Percentiles rank a stretch among this genome's conserved stretches.
Conservation (phyloP, 2,329 filamentous ascomycete species). For the Fusarium abutilonis region DNA sequence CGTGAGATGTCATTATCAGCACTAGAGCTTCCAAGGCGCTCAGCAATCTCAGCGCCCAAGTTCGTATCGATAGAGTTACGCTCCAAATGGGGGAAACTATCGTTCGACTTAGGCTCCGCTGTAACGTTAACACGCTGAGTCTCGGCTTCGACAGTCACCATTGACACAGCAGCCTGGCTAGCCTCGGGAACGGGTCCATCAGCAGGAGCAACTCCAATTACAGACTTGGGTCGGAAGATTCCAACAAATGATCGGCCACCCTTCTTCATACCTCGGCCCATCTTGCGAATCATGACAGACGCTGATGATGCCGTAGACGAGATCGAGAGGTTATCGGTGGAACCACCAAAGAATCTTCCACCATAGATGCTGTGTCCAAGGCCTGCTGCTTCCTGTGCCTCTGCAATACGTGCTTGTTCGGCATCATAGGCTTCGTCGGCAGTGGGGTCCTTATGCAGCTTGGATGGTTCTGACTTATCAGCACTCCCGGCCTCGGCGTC, state of each 20-base stretch:
- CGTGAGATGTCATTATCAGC: slow-evolving; percentile 72
- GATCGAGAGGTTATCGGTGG: slow-evolving; percentile 93
- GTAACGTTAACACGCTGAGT: slow-evolving; percentile 84
- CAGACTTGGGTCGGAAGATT: slow-evolving; percentile 92
- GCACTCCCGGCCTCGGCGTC: slow-evolving; percentile 65
- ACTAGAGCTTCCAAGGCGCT: slow-evolving; percentile 65
- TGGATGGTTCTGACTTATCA: slow-evolving; percentile 55
- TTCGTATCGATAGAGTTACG: slow-evolving; percentile 79
- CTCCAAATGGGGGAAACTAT: slow-evolving; percentile 83
- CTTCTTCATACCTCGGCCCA: slow-evolving; percentile 99
- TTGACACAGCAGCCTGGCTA: slow-evolving; percentile 86
- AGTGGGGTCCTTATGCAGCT: slow-evolving; percentile 72
- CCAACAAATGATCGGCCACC: slow-evolving; percentile 90
- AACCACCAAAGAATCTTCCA: slow-evolving; percentile 85
- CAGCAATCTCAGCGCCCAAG: slow-evolving; percentile 58
- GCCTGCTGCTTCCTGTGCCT: slow-evolving; percentile 90
- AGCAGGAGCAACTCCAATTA: slow-evolving; percentile 78
- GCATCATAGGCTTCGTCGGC: slow-evolving; percentile 76
- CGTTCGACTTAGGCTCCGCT: slow-evolving; percentile 71
- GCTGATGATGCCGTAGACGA: slow-evolving; percentile 90
- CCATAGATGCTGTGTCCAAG: slow-evolving; percentile 95
- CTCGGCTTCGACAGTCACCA: slow-evolving; percentile 96
- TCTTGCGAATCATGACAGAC: slow-evolving; percentile 95
- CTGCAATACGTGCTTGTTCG: slow-evolving; percentile 90
- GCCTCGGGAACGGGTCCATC: slow-evolving; percentile 73